These are phyloP conservation scores for Lotmaria passim DNA, from an alignment of 208 protist species.

Conservation along the genomic window DNA sequence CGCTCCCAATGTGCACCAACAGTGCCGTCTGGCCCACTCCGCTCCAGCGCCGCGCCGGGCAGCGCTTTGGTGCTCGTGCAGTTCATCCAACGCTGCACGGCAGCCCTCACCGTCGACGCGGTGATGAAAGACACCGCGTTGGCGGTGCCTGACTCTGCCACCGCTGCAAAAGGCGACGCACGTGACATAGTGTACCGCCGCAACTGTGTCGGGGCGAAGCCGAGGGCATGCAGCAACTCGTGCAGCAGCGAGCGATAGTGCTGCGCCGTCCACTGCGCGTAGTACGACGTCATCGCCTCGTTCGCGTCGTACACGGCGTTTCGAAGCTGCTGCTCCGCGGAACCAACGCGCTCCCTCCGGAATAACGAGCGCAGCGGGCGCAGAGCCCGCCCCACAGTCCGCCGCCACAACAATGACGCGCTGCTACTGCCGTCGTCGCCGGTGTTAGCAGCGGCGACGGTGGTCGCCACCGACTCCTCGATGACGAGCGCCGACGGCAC, in stretches of 20 bases:
- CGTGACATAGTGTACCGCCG: neutral
- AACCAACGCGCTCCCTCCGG: neutral
- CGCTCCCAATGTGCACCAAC: conserved; percentile 83
- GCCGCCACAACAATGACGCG: neutral
- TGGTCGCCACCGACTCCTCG: neutral
- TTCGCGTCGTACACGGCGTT: neutral
- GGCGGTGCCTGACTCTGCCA: too few relatives aligned
- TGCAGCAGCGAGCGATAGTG: conserved; percentile 63
- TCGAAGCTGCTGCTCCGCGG: neutral
- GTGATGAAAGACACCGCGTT: neutral
- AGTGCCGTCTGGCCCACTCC: conserved; percentile 67
- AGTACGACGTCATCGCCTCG: conserved; percentile 6
- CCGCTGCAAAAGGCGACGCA: too few relatives aligned
- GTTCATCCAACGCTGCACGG: conserved; percentile 24
- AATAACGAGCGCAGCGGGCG: neutral
- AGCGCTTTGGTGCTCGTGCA: conserved; percentile 14
- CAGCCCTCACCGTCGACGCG: neutral
- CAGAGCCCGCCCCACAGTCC: neutral
- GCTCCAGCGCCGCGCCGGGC: conserved; percentile 61
- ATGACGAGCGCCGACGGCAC: conserved; percentile 40
- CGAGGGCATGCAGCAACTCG: conserved; percentile 77
- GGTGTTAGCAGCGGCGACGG: neutral
- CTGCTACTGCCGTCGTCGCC: too few relatives aligned
- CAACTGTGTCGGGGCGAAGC: conserved; percentile 58
- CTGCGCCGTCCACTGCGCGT: conserved; percentile 17